phyloP scores from a whole-genome alignment of 257 asterid species.

The Solanum pimpinellifolium region DNA sequence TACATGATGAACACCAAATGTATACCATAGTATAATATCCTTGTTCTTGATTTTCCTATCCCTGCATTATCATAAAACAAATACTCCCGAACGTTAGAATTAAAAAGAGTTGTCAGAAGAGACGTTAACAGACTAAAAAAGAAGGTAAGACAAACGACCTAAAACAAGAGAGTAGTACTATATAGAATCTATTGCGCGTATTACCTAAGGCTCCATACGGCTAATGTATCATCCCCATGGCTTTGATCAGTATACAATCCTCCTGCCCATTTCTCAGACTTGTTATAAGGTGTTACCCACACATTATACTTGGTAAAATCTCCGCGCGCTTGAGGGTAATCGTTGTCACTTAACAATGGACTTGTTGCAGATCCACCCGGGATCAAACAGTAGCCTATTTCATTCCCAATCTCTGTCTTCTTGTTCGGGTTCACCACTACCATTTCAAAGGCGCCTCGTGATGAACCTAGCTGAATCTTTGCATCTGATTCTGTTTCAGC shows the following conservation, averaged over 20 bases:
- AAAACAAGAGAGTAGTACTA: not conserved
- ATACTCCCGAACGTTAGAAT: no score
- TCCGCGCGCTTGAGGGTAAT: slow-evolving; percentile 34
- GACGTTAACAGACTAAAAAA: no score
- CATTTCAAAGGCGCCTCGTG: slow-evolving; percentile 7
- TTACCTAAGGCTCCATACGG: slow-evolving; percentile 37
- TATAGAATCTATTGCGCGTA: not conserved
- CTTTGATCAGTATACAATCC: slow-evolving; percentile 40
- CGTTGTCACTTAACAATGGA: slow-evolving; percentile 24
- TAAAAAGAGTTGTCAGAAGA: no score
- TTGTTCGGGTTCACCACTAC: slow-evolving; percentile 37
- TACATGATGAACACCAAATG: slow-evolving; percentile 47
- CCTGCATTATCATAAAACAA: slow-evolving; percentile 17
- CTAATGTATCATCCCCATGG: slow-evolving; percentile 37
- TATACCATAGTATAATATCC: slow-evolving; percentile 64
- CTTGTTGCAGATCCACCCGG: slow-evolving; percentile 25
- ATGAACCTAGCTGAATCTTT: slow-evolving; percentile 16
- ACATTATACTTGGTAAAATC: slow-evolving; percentile 31
- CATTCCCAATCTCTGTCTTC: slow-evolving; percentile 39
- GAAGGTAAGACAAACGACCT: no score
- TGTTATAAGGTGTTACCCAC: slow-evolving; percentile 50
- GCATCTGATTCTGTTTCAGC: slow-evolving; percentile 15
- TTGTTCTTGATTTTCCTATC: slow-evolving; percentile 30
- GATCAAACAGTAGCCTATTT: slow-evolving; percentile 30
- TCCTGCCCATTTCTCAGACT: slow-evolving; percentile 49